Base-by-base conservation (phyloP, 148 eudicot species). In the Nepenthes mirabilis region DNA sequence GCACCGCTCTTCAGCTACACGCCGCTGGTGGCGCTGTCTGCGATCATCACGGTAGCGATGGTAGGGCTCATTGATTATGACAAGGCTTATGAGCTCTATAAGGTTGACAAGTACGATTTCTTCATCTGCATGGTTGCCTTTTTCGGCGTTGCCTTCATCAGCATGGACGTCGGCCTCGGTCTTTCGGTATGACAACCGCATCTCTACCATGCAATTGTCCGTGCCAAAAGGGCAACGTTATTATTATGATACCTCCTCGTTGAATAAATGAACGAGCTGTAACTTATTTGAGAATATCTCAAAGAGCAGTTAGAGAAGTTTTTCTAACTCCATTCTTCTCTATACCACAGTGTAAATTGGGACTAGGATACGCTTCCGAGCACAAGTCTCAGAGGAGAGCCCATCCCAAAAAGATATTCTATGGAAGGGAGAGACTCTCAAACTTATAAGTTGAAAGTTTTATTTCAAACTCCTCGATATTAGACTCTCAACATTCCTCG, bases 41-140 rank as follows among this genome's bases (percentile, higher is more conserved):
- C 96, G 14, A 93, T 93, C 37, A 93, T 93, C 64, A 86, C 82
- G 77, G 75, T 95, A 14, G 99, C 99, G 0, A 89, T 93, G 96
- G 63, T 93, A 6, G 95, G 91, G 5, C 74, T 93, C 32, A 79
- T 93, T n/a, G 83, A 93, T 54, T 93, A 77, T 43, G 70, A 80
- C 4, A 77, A 86, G 72, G 70, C 64, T 1, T 70, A 60, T 67
- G 89, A 82, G 62, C 75, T 88, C 3, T 82, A 45, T 71, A 80
- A 89, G 67, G 83, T 85, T 0, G 99, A 93, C 67, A 93, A 86
- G 58, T 93, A 83, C 14, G 99, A 93, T 61, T 93, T 88, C 65
- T 14, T 65, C 56, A 86, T 93, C 32, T 88, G 96, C 62, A 88
- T 93, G 82, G 74, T 64, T 60, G 95, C 91, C 0, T 93, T 86